A percentile compares a stretch with the other conserved stretches of the same genome.
phyloP scores from a whole-genome alignment of 2,329 filamentous ascomycete species.

The Macrophomina phaseolina region DNA sequence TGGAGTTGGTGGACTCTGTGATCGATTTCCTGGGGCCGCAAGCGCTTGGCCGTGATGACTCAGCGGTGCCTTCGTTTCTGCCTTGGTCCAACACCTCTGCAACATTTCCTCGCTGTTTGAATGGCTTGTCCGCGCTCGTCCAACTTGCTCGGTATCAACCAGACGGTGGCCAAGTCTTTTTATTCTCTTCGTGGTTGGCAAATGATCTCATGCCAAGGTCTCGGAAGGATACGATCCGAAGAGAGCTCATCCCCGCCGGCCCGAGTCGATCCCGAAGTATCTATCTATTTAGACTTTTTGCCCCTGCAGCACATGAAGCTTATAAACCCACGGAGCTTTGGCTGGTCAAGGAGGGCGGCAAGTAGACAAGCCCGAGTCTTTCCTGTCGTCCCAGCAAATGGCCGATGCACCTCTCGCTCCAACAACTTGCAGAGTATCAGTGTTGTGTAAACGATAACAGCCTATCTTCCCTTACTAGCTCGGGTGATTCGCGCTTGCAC shows the following conservation, averaged over 20 bases:
- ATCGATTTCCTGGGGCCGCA: background rate
- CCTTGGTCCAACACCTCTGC: background rate
- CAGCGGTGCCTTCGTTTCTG: background rate
- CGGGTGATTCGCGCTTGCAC: too few species aligned
- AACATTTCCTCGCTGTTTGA: background rate
- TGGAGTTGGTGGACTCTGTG: background rate
- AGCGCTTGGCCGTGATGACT: slow-evolving; percentile 2
- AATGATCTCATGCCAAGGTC: background rate
- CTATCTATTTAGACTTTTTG: background rate
- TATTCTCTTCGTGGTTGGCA: background rate
- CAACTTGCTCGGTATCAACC: background rate
- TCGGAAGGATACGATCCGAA: background rate
- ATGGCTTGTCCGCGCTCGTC: background rate
- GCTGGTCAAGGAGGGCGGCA: background rate
- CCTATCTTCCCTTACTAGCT: too few species aligned
- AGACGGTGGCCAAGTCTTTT: background rate
- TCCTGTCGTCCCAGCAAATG: too few species aligned
- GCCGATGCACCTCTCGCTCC: too few species aligned
- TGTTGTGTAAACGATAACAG: too few species aligned
- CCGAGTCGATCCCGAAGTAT: background rate
- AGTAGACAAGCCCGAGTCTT: too few species aligned
- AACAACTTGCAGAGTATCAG: too few species aligned
- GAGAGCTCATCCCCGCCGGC: background rate
- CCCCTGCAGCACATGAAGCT: background rate
- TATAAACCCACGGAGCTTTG: background rate